These are phyloP conservation scores for sorghum (Sorghum bicolor) DNA, from an alignment of 176 grass and related monocot species.

Conservation along the genomic window Sorghum_bicolor_NCBIv3 NC_012878.2:9896501-9897000, in stretches of 20 bases:
- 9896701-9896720: slow-evolving; percentile 91
- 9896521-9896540: background rate
- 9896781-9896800: slow-evolving; percentile 93
- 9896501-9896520: background rate
- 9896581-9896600: background rate
- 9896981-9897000: background rate
- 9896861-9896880: background rate
- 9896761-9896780: slow-evolving; percentile 94
- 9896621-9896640: background rate
- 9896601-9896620: background rate
- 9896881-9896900: background rate
- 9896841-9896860: background rate
- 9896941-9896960: background rate
- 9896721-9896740: slow-evolving; percentile 97
- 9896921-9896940: background rate
- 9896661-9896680: slow-evolving; percentile 56
- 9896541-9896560: background rate
- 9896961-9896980: background rate
- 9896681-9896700: slow-evolving; percentile 94
- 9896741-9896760: slow-evolving; percentile 98
- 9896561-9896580: background rate
- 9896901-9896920: background rate
- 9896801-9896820: slow-evolving; percentile 89
- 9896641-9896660: background rate
- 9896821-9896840: slow-evolving; percentile 38